Evolutionary conservation across 2,329 filamentous ascomycete genomes (phyloP), one percentile per base, ranked within the genome.

Genomic region (Fusarium poae): DNA sequence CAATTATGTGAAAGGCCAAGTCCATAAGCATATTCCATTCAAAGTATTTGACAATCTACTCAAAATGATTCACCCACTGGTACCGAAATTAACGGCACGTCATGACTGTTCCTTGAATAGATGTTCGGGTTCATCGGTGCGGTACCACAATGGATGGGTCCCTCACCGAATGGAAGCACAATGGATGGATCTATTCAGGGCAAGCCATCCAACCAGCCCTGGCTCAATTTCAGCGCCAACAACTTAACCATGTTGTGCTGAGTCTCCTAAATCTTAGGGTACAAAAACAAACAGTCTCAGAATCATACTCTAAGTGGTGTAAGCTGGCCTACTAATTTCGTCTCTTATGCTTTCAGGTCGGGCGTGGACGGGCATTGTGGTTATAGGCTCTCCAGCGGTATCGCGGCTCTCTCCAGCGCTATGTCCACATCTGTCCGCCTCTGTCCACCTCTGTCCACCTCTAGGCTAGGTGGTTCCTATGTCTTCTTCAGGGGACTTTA

Each of bases 191-290:
- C 43, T 57, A 52, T 67, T 54, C 67, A 70, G 67, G 67, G 67
- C 67, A 70, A 70, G 62, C 54, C 54, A 21, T 53, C 67, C 49
- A 60, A 67, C 58, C 65, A 68, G 64, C 64, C 65, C 67, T 70
- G 67, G 67, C 55, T 49, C 63, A 70, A 68, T 70, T 55, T 57
- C 67, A 57, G 54, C 49, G 39, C 50, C 29, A 35, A 45, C 40
- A 43, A 27, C 27, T 27, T 25, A 63, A 53, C 51, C 43, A 45
- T 40, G 46, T 42, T 44, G 61, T 61, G 50, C 54, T 54, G 48
- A 35, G 43, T 13, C 54, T 27, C 27, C 27, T 27, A 27, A 27
- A 27, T 27, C 6, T 27, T 27, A 27, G 6, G 27, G 6, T 27
- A 27, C 27, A 27, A 8, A 27, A 27, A 27, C 9, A 27, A 27